phyloP scores from a whole-genome alignment of 345 rosid species.

The Eucalyptus pauciflora region DNA sequence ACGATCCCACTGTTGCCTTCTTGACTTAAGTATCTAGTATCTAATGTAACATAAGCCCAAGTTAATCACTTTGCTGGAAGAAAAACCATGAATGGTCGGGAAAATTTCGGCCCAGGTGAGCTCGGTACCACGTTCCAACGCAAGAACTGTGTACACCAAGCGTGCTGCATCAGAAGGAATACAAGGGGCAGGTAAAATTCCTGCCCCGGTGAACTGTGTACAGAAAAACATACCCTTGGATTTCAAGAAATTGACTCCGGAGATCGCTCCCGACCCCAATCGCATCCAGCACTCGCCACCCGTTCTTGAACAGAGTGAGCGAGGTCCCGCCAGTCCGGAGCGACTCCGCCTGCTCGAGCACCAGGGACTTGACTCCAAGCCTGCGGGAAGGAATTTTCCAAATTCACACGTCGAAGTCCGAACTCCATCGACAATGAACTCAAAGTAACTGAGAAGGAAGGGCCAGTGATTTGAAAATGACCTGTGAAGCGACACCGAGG shows the following conservation, averaged over 20 bases:
- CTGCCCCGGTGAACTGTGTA: neutral
- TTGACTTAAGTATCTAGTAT: neutral
- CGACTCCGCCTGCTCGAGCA: slow-evolving; percentile 84
- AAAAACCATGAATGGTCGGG: neutral
- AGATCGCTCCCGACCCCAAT: slow-evolving; percentile 72
- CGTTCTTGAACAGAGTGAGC: slow-evolving; percentile 87
- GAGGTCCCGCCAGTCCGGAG: slow-evolving; percentile 86
- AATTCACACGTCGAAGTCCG: neutral
- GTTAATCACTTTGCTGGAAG: neutral
- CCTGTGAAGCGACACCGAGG: slow-evolving; percentile 81
- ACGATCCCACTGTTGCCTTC: neutral
- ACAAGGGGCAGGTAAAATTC: too few relatives aligned
- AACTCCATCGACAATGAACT: neutral
- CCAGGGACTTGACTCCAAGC: slow-evolving; percentile 66
- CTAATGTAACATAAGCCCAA: neutral
- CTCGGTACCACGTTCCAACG: neutral
- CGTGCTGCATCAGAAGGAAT: neutral
- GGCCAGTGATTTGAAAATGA: neutral
- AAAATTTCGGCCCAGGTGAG: neutral
- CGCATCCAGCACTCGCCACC: slow-evolving; percentile 88
- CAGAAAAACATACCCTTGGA: slow-evolving; percentile 53
- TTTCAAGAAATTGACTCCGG: slow-evolving; percentile 66
- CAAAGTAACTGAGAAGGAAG: neutral
- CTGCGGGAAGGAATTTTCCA: slow-evolving; percentile 3
- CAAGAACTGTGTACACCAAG: neutral